phyloP scores from a whole-genome alignment of 805 yeast genomes.

The Cyberlindnera misumaiensis region DNA sequence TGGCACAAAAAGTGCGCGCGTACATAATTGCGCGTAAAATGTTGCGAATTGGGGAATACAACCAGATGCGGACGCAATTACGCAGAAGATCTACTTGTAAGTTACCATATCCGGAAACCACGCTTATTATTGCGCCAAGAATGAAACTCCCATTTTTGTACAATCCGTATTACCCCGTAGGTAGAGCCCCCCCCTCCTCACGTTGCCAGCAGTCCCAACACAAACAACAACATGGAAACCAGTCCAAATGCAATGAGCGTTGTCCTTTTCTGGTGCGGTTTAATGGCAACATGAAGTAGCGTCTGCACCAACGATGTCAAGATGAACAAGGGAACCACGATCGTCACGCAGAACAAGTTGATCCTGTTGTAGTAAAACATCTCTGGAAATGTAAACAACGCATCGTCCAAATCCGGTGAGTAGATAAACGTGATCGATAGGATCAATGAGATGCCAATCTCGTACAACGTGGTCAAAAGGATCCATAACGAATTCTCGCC shows the following conservation, averaged over 20 bases:
- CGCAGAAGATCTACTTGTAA: too few species aligned
- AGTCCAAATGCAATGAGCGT: conserved; percentile 2
- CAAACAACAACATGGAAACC: conserved; percentile 15
- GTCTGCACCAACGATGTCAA: conserved; percentile 10
- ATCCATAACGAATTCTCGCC: conserved; percentile 14
- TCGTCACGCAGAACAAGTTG: conserved; percentile 21
- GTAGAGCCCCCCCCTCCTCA: too few species aligned
- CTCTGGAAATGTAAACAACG: conserved; percentile 24
- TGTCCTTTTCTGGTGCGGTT: conserved; percentile 2
- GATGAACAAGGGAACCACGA: conserved; percentile 27
- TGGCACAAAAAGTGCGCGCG: too few species aligned
- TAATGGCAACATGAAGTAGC: conserved; percentile 7
- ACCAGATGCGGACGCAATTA: too few species aligned
- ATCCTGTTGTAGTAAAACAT: conserved; percentile 29
- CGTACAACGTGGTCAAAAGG: conserved; percentile 13
- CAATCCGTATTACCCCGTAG: too few species aligned
- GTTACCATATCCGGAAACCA: too few species aligned
- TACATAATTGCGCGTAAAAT: too few species aligned
- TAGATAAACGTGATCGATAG: conserved; percentile 35
- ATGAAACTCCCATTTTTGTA: too few species aligned
- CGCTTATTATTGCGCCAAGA: too few species aligned
- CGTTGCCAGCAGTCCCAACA: conserved; percentile 17
- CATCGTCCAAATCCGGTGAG: conserved; percentile 28
- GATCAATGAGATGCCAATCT: conserved; percentile 29
- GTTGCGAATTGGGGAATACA: too few species aligned